These are phyloP conservation scores for Penicillium crustosum DNA, from an alignment of 2,329 filamentous ascomycete species.

Conservation along the genomic window DNA sequence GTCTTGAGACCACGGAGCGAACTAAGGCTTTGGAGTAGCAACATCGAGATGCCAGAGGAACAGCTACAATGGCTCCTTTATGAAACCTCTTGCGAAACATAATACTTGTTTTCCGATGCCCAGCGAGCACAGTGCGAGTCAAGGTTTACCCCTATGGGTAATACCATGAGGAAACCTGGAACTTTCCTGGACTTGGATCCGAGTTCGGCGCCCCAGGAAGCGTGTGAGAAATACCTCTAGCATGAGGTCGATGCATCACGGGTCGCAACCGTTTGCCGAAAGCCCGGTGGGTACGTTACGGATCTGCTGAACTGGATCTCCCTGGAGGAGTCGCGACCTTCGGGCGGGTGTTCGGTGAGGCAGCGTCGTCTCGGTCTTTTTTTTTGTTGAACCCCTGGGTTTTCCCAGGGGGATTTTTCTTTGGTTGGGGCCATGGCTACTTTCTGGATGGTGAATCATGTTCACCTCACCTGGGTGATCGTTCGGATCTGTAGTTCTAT, in stretches of 20 bases:
- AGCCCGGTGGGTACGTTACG: not conserved
- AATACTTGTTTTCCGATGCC: not conserved
- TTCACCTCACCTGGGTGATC: not conserved
- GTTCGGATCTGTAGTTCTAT: slow-evolving; percentile 2
- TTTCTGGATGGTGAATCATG: not conserved
- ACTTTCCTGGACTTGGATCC: not conserved
- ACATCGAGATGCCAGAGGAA: not conserved
- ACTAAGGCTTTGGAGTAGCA: not conserved
- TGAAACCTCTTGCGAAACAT: not conserved
- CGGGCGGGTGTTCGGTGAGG: not conserved
- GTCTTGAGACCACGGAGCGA: too few species aligned
- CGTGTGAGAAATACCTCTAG: not conserved
- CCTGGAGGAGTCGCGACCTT: not conserved
- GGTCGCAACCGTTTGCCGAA: not conserved
- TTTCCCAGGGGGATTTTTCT: not conserved
- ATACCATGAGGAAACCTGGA: not conserved
- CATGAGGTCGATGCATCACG: not conserved
- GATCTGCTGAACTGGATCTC: not conserved
- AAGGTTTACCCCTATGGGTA: not conserved
- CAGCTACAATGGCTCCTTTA: not conserved
- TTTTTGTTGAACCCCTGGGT: not conserved
- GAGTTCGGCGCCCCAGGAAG: not conserved
- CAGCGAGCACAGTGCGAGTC: not conserved
- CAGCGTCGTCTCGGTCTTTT: not conserved
- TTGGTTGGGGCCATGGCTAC: not conserved